Base-by-base conservation (phyloP, 305 asterid species). In the Coffea humblotiana region DNA sequence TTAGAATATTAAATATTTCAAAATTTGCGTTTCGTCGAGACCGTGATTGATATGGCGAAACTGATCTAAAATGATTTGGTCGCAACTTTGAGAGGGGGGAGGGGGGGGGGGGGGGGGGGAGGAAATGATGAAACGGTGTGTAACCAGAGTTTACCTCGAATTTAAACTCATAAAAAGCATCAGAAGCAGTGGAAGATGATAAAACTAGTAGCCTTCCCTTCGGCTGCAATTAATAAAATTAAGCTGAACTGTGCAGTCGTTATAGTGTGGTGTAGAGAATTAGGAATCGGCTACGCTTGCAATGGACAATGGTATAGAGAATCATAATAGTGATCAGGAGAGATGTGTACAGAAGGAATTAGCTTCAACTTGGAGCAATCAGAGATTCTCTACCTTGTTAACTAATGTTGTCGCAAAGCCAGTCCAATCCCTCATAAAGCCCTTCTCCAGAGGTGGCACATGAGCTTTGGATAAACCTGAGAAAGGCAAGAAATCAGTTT, bases 331-430 rank as follows among this genome's bases (percentile, higher is more conserved):
- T 14, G 37, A 21, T 32, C 72, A 68, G 2, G n/a, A 8, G 8
- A 35, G 13, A 15, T 68, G n/a, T 35, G 11, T 8, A 5, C 43
- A 68, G 45, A 68, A 68, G 37, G 10, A 15, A 68, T 4, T n/a
- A 37, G 72, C 37, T n/a, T 10, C 12, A 25, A 3, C 0, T 5
- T 1, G 11, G 68, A 63, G 70, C 35, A 65, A 15, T 32, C 2
- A 32, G 45, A 32, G 40, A 32, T 3, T 8, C 45, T 66, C 9
- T 81, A 90, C 96, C 92, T 89, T 89, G 92, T 84, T 88, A 29
- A 93, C 94, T 80, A 92, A 92, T 91, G 91, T 92, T 92, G 90
- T 89, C 86, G 79, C 93, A 90, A 82, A 92, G 97, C 95, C 97
- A 92, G 85, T 92, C 97, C 60, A 92, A 87, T 25, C 97, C 97